A percentile compares a stretch with the other conserved stretches of the same genome.
Evolutionary conservation across 2,329 filamentous ascomycete genomes (phyloP).

Genomic region (Helminthosporium solani): DNA sequence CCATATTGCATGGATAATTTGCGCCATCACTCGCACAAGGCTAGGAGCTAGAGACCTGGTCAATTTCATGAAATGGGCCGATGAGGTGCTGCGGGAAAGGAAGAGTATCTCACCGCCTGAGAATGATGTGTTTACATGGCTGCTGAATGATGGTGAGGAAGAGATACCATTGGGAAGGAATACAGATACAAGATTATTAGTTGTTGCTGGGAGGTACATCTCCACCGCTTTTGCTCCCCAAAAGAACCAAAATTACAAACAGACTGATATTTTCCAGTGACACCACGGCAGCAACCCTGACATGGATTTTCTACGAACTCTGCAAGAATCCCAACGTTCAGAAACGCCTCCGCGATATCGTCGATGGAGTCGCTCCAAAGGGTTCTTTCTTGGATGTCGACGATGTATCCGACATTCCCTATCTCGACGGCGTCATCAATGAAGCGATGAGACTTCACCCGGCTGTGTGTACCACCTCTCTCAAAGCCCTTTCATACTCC

Average conservation of each 20-base stretch:
- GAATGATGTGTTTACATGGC: constrained; percentile 28
- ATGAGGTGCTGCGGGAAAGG: constrained; percentile 25
- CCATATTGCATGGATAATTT: too few species aligned
- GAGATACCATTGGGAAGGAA: constrained; percentile 25
- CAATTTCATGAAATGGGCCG: constrained; percentile 27
- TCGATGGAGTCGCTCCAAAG: constrained; percentile 17
- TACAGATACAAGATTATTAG: constrained; percentile 27
- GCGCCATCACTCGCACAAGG: too few species aligned
- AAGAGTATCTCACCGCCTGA: constrained; percentile 29
- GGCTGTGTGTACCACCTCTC: constrained; percentile 1
- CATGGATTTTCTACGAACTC: constrained; percentile 33
- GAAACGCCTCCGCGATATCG: constrained; percentile 20
- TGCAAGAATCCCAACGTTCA: constrained; percentile 25
- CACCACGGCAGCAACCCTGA: constrained; percentile 30
- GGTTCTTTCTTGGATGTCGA: constrained; percentile 28
- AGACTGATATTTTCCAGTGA: constrained; percentile 20
- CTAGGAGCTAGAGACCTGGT: constrained; percentile 23
- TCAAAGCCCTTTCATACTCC: too few species aligned
- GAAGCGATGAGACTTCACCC: constrained; percentile 35
- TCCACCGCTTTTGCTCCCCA: background rate
- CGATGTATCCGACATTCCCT: constrained; percentile 26
- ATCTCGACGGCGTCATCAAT: constrained; percentile 36
- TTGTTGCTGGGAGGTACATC: constrained; percentile 36
- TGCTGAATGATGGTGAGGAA: constrained; percentile 22
- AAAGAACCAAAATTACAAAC: background rate